These are phyloP conservation scores for Melanomma pulvis-pyrius DNA, from an alignment of 495 filamentous ascomycete genomes.

Conservation along the genomic window DNA sequence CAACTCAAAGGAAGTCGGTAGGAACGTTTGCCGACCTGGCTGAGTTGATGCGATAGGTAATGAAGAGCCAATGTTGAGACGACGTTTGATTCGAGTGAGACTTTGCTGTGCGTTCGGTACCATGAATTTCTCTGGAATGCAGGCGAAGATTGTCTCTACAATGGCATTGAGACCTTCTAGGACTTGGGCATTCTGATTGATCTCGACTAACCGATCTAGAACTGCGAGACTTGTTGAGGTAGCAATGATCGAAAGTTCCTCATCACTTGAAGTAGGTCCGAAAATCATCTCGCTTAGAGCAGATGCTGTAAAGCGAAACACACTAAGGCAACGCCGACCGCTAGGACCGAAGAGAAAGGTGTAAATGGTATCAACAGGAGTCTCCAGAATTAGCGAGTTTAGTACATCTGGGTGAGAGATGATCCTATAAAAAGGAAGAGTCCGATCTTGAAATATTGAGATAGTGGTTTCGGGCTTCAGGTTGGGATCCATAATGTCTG, in stretches of 20 bases:
- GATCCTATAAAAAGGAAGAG: constrained; percentile 57
- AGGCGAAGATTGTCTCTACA: not conserved
- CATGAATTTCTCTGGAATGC: not conserved
- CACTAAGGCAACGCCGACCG: constrained; percentile 50
- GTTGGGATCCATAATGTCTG: constrained; percentile 35
- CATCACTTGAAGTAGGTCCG: not conserved
- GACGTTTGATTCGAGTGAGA: not conserved
- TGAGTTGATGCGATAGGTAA: not conserved
- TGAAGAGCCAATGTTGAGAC: not conserved
- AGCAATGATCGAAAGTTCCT: constrained; percentile 9
- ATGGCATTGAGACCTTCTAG: not conserved
- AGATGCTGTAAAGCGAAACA: constrained; percentile 45
- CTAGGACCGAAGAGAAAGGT: constrained; percentile 57
- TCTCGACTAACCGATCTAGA: constrained; percentile 1
- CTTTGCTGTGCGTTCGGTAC: not conserved
- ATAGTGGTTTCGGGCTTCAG: constrained; percentile 17
- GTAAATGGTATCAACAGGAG: constrained; percentile 59
- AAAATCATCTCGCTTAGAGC: not conserved
- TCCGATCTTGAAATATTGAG: constrained; percentile 43
- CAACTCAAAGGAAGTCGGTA: constrained; percentile 6
- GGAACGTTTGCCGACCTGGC: not conserved
- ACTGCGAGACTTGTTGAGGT: not conserved
- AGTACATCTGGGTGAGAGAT: constrained; percentile 57
- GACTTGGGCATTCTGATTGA: not conserved
- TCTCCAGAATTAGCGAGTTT: constrained; percentile 58